Conservation (phyloP, 139 green algal species). For the Diplosphaera chodatii region DNA sequence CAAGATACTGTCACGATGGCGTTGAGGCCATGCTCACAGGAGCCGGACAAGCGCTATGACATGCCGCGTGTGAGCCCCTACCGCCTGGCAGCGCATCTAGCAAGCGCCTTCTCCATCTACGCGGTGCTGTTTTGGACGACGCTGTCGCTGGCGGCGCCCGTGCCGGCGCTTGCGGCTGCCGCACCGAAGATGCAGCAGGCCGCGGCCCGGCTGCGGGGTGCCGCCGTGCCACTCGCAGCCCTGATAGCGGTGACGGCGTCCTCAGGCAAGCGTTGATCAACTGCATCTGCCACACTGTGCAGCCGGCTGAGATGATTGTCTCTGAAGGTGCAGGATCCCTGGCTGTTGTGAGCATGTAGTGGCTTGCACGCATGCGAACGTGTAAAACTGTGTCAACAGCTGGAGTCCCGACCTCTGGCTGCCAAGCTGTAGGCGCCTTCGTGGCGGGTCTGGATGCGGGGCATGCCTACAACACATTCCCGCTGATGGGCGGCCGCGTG, state of each 20-base stretch:
- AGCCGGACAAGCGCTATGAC: conserved; percentile 20
- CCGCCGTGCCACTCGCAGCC: conserved; percentile 61
- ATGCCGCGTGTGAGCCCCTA: conserved; percentile 90
- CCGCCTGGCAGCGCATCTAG: conserved; percentile 91
- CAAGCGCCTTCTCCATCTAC: conserved; percentile 93
- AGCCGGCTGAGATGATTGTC: no score
- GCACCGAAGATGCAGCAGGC: conserved; percentile 14
- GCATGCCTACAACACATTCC: conserved; percentile 96
- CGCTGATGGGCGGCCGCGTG: conserved; percentile 81
- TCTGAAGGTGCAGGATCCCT: no score
- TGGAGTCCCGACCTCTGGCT: no score
- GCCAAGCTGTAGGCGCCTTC: conserved; percentile 53
- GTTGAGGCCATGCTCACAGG: background rate
- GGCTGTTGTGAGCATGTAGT: no score
- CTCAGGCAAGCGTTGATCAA: no score
- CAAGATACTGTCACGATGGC: no score
- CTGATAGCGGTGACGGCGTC: conserved; percentile 88
- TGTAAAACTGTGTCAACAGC: no score
- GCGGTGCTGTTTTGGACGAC: conserved; percentile 89
- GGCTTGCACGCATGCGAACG: no score
- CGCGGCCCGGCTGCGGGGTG: conserved; percentile 25
- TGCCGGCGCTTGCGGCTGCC: conserved; percentile 2
- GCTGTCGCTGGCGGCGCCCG: conserved; percentile 50
- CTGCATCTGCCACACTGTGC: no score
- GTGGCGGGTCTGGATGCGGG: conserved; percentile 87